These are phyloP conservation scores for Ceratocystiopsis brevicomis DNA, from an alignment of 2,329 filamentous ascomycete genomes.

Conservation along the genomic window DNA sequence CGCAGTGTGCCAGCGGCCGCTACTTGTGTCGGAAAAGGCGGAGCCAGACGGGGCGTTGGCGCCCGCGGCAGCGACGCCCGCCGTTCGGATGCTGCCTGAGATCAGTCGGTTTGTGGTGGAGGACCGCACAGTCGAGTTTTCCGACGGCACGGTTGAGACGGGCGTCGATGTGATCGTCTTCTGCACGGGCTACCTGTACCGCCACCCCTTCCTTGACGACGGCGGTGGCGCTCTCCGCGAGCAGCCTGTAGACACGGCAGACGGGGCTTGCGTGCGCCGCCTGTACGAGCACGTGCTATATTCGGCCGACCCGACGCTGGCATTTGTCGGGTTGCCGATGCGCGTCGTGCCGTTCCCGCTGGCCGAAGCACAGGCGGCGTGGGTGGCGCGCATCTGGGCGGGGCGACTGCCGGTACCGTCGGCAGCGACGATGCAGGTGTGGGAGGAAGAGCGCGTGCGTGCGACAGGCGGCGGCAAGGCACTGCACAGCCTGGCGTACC, in stretches of 20 bases:
- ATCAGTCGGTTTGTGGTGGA: conserved; percentile 38
- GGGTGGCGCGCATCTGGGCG: conserved; percentile 60
- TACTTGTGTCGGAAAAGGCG: conserved; percentile 38
- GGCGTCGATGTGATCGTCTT: conserved; percentile 64
- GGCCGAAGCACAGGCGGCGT: conserved; percentile 59
- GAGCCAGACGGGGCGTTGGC: conserved; percentile 1
- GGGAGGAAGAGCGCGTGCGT: conserved; percentile 44
- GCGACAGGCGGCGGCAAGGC: conserved; percentile 12
- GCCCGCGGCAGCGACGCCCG: conserved; percentile 19
- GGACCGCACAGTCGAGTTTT: conserved; percentile 42
- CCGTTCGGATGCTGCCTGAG: conserved; percentile 28
- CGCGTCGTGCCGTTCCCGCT: conserved; percentile 79
- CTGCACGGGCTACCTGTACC: conserved; percentile 79
- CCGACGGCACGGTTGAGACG: conserved; percentile 42
- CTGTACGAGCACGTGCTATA: conserved; percentile 68
- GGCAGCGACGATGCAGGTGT: conserved; percentile 42
- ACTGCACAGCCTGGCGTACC: conserved; percentile 31
- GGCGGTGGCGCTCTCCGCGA: conserved; percentile 6
- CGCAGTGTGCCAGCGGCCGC: conserved; percentile 33
- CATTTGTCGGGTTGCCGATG: conserved; percentile 57
- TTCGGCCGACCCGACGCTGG: conserved; percentile 56
- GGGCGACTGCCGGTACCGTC: conserved; percentile 48
- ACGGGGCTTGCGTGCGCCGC: conserved; percentile 48
- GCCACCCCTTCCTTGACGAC: conserved; percentile 48
- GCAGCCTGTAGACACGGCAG: conserved; percentile 36